Evolutionary conservation across 371 early-diverging fungal species (phyloP).

Genomic region (Rhizopus delemar): DNA sequence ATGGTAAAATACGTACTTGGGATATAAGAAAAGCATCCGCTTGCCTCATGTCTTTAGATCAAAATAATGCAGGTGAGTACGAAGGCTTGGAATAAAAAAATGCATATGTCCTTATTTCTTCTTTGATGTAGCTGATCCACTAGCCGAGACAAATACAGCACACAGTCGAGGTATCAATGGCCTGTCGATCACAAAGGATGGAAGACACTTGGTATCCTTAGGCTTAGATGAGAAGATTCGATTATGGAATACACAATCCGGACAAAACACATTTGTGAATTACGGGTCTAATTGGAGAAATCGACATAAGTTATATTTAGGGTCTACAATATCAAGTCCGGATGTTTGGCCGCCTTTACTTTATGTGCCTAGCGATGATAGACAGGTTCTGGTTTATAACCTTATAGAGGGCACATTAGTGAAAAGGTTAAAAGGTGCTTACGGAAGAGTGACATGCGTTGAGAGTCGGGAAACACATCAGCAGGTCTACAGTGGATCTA

Average conservation of each 20-base stretch:
- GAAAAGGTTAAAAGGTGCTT: slow-evolving; percentile 62
- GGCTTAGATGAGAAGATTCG: slow-evolving; percentile 78
- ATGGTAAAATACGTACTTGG: slow-evolving; percentile 75
- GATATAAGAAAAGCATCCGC: slow-evolving; percentile 76
- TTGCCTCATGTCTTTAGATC: slow-evolving; percentile 61
- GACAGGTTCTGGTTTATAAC: slow-evolving; percentile 61
- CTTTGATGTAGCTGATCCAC: slow-evolving; percentile 20
- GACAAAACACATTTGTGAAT: slow-evolving; percentile 66
- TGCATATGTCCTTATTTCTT: neutral
- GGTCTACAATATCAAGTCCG: slow-evolving; percentile 49
- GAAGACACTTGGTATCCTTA: slow-evolving; percentile 60
- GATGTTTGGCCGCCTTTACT: slow-evolving; percentile 54
- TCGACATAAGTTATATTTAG: slow-evolving; percentile 44
- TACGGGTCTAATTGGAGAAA: slow-evolving; percentile 64
- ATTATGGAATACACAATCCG: slow-evolving; percentile 78
- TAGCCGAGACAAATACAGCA: slow-evolving; percentile 56
- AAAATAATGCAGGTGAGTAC: slow-evolving; percentile 53
- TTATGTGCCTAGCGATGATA: slow-evolving; percentile 61
- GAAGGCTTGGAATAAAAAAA: neutral
- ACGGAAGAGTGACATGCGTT: slow-evolving; percentile 64
- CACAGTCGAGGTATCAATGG: slow-evolving; percentile 77
- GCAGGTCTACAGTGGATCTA: slow-evolving; percentile 71
- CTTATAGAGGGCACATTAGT: slow-evolving; percentile 58
- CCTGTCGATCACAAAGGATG: slow-evolving; percentile 66
- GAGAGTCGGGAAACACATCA: slow-evolving; percentile 55